A percentile compares a stretch with the other conserved stretches of the same genome.
These are phyloP conservation scores for Penicillium paradoxum DNA, from an alignment of 495 filamentous ascomycete species.

Conservation along the genomic window DNA sequence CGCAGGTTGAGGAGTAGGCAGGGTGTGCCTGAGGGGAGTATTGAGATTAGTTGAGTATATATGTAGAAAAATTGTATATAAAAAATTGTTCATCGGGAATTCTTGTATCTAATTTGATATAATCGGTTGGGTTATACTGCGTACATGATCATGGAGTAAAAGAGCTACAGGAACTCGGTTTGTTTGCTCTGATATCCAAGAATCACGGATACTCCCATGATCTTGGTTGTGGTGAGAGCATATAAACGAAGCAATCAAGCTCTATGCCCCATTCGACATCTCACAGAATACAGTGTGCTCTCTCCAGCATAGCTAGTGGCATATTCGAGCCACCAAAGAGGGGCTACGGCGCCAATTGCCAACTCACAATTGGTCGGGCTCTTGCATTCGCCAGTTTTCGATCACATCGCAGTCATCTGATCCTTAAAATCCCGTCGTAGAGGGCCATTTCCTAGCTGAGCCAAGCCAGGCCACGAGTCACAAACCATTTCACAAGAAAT, in stretches of 20 bases:
- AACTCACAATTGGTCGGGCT: not conserved
- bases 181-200: not conserved
- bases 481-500: not conserved
- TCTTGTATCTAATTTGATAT: too few species aligned
- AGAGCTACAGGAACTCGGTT: not conserved
- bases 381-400: not conserved
- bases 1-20: conserved; percentile 62
- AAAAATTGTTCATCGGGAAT: too few species aligned
- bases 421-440: not conserved
- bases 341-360: not conserved
- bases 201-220: not conserved
- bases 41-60: conserved; percentile 43
- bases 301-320: not conserved
- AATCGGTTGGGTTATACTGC: too few species aligned
- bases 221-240: not conserved
- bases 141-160: not conserved
- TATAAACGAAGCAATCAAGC: not conserved
- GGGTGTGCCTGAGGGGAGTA: conserved; percentile 56
- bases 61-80: not conserved
- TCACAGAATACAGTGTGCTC: not conserved
- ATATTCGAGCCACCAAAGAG: not conserved
- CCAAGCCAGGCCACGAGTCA: not conserved
- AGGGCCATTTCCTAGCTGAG: not conserved
- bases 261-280: not conserved
- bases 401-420: conserved; percentile 2